Evolutionary conservation across 129 eudicot species (phyloP).

Genomic region (Artemisia annua): DNA sequence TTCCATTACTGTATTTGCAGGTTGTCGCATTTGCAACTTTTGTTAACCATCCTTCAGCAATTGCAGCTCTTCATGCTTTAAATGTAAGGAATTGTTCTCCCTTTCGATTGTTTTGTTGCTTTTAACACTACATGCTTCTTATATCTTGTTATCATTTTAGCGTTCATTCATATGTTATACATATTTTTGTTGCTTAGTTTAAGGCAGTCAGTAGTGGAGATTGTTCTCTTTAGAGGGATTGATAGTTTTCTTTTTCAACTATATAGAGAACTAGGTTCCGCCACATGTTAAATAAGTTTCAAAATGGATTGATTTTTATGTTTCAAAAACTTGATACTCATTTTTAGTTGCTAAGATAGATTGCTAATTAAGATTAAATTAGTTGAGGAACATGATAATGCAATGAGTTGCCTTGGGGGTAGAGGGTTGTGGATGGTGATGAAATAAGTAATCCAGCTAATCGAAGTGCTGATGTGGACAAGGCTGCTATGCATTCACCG

Average conservation of each 20-base stretch:
- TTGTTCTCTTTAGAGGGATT: conserved; percentile 2
- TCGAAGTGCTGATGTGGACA: too few relatives aligned
- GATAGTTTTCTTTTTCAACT: conserved; percentile 5
- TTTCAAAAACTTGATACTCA: background rate
- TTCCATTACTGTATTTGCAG: conserved; percentile 33
- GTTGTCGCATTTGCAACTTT: conserved; percentile 99
- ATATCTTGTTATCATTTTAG: background rate
- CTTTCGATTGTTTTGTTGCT: background rate
- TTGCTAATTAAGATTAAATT: background rate
- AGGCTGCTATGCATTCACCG: too few relatives aligned
- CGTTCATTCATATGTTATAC: background rate
- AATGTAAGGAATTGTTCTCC: conserved; percentile 50
- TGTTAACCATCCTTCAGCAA: conserved; percentile 78
- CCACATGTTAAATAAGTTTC: background rate
- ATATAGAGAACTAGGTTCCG: background rate
- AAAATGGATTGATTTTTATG: conserved; percentile 6
- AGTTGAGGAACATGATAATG: background rate
- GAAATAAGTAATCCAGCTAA: background rate
- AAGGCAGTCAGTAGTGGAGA: background rate
- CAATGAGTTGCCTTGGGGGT: too few relatives aligned
- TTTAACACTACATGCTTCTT: background rate
- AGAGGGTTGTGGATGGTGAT: background rate
- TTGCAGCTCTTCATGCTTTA: conserved; percentile 69
- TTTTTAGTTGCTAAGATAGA: background rate
- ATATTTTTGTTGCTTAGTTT: background rate